Evolutionary conservation across 2,329 filamentous ascomycete genomes (phyloP).

Genomic region (Fusarium sp.): DNA sequence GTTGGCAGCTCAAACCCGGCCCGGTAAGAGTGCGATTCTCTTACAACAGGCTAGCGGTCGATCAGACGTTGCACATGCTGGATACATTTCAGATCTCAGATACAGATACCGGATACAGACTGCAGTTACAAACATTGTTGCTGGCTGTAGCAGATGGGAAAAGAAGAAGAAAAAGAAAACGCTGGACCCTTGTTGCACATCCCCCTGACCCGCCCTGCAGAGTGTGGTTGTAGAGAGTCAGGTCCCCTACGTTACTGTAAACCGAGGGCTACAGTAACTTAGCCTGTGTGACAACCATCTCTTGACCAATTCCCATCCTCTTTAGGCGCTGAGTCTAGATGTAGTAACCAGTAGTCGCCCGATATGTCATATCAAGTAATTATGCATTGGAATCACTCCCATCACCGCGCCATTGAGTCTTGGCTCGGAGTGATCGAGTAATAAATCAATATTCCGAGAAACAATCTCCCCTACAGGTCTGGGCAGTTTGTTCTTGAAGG

Average conservation of each 20-base stretch:
- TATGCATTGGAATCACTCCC: constrained; percentile 38
- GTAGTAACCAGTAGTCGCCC: constrained; percentile 24
- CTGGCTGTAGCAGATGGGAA: constrained; percentile 1
- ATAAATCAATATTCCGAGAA: constrained; percentile 6
- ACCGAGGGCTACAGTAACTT: background rate
- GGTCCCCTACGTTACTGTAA: constrained; percentile 2
- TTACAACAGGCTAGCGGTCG: constrained; percentile 38
- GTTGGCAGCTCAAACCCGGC: constrained; percentile 37
- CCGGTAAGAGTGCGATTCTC: constrained; percentile 36
- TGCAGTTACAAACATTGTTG: constrained; percentile 17
- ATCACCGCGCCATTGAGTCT: constrained; percentile 44
- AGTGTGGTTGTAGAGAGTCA: constrained; percentile 28
- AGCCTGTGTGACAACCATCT: constrained; percentile 29
- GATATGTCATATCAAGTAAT: constrained; percentile 26
- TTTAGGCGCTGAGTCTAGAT: constrained; percentile 44
- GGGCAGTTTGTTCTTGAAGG: constrained; percentile 15
- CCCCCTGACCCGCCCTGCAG: constrained; percentile 38
- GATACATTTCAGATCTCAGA: constrained; percentile 36
- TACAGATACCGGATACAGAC: background rate
- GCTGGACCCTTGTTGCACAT: constrained; percentile 42
- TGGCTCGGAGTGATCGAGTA: constrained; percentile 32
- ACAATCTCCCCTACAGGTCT: constrained; percentile 3
- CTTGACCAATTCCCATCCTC: constrained; percentile 37
- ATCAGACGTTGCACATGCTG: constrained; percentile 41
- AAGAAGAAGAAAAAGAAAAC: constrained; percentile 19